Conservation (phyloP, 306 rosid genomes). For the Chamaecrista fasciculata region DNA sequence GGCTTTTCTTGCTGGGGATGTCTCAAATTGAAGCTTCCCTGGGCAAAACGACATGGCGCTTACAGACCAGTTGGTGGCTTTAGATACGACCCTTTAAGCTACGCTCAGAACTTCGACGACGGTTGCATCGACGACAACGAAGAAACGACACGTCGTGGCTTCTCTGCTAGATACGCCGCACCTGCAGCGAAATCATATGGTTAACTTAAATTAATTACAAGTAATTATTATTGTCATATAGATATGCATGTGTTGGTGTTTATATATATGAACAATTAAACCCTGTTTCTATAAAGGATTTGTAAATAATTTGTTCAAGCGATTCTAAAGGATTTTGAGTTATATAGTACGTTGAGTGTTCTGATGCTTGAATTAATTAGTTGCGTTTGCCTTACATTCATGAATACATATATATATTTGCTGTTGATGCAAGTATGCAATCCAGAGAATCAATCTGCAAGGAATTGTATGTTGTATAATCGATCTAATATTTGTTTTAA, state of each 20-base stretch:
- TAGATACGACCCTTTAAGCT: conserved; percentile 72
- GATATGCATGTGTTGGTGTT: neutral
- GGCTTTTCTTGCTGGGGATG: conserved; percentile 68
- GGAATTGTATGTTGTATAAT: no score
- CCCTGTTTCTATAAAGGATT: neutral
- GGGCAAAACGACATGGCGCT: conserved; percentile 31
- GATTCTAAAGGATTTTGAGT: no score
- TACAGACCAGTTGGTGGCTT: conserved; percentile 39
- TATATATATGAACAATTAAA: neutral
- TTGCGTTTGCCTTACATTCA: no score
- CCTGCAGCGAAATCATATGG: conserved; percentile 40
- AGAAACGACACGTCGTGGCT: conserved; percentile 45
- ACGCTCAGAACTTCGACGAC: conserved; percentile 79
- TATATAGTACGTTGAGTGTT: neutral
- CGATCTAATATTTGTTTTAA: no score
- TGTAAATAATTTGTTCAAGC: neutral
- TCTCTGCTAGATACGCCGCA: conserved; percentile 75
- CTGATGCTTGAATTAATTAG: neutral
- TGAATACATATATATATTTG: no score
- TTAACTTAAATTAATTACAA: conserved; percentile 30
- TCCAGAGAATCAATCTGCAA: no score
- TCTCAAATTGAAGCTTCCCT: conserved; percentile 67
- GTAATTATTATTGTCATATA: no score
- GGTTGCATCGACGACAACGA: conserved; percentile 51
- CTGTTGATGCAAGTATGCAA: no score